These are phyloP conservation scores for Emericellopsis cladophorae DNA, from an alignment of 2,329 filamentous ascomycete species.

Conservation along the genomic window DNA sequence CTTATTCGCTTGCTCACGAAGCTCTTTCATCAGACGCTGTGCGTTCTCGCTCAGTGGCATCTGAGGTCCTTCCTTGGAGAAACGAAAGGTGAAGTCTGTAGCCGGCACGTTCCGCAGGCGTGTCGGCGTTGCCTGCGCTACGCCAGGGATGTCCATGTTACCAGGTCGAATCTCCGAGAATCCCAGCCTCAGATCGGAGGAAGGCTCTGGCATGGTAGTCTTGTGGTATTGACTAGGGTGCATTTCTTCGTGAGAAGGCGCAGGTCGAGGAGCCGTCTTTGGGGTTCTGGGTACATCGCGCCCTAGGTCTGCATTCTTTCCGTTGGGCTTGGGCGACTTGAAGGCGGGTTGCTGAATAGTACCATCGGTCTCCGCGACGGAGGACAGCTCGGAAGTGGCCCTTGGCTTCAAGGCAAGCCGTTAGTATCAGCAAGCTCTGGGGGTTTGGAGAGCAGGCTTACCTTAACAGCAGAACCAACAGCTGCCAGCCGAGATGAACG, in stretches of 20 bases:
- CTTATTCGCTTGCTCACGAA: constrained; percentile 58
- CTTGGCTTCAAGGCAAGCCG: constrained; percentile 13
- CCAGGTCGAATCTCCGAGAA: constrained; percentile 63
- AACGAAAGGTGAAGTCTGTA: constrained; percentile 57
- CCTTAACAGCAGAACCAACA: constrained; percentile 17
- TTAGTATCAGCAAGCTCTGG: too few species aligned
- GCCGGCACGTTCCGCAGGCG: constrained; percentile 38
- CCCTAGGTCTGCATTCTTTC: constrained; percentile 5
- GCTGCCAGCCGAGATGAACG: constrained; percentile 30
- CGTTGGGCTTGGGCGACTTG: constrained; percentile 14
- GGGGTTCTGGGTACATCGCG: constrained; percentile 44
- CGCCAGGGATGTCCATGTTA: constrained; percentile 25
- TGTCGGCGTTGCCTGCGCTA: constrained; percentile 49
- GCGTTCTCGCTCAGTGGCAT: constrained; percentile 48
- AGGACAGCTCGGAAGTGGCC: constrained; percentile 19
- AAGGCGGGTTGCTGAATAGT: constrained; percentile 6
- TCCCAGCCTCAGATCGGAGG: constrained; percentile 70
- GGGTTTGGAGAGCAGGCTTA: constrained; percentile 8
- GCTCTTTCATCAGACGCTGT: constrained; percentile 48
- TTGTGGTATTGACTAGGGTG: constrained; percentile 74
- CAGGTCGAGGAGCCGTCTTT: constrained; percentile 46
- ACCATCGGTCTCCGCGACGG: constrained; percentile 32
- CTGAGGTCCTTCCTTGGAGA: constrained; percentile 40
- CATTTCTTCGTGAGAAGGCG: constrained; percentile 59
- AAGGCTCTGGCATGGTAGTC: constrained; percentile 58